A percentile compares a stretch with the other conserved stretches of the same genome.
Evolutionary conservation across 208 protist genomes (phyloP).

Genomic region (Trypanosoma cruzi): DNA sequence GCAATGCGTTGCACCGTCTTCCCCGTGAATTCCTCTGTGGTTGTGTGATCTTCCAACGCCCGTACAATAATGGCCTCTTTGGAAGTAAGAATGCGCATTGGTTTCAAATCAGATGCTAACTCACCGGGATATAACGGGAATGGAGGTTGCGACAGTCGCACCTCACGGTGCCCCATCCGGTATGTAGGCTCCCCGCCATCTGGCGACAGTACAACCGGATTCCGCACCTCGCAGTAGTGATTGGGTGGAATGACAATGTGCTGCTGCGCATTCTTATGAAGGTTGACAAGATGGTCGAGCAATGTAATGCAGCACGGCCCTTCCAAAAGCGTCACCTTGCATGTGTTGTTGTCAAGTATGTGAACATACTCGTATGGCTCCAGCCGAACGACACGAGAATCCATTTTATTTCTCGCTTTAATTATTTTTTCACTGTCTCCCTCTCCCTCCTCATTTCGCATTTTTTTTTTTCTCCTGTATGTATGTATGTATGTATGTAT

Average conservation of each 20-base stretch:
- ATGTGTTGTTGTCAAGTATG: conserved; percentile 95
- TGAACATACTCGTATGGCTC: conserved; percentile 84
- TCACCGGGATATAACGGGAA: conserved; percentile 95
- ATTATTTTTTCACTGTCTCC: conserved; percentile 16
- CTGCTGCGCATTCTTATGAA: conserved; percentile 84
- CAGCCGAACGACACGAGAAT: conserved; percentile 50
- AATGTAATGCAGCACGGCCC: conserved; percentile 94
- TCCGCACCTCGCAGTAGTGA: conserved; percentile 73
- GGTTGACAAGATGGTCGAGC: conserved; percentile 91
- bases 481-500: background rate
- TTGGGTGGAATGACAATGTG: conserved; percentile 70
- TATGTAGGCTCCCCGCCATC: conserved; percentile 75
- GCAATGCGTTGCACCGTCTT: conserved; percentile 48
- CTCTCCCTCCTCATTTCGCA: conserved; percentile 28
- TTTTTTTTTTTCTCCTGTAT: too few relatives aligned
- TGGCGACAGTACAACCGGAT: conserved; percentile 54
- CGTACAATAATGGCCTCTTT: too few relatives aligned
- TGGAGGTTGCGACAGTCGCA: conserved; percentile 88
- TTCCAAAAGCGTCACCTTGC: conserved; percentile 74
- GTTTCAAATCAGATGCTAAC: too few relatives aligned
- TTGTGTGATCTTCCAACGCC: too few relatives aligned
- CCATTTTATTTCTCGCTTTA: conserved; percentile 8
- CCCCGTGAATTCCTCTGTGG: too few relatives aligned
- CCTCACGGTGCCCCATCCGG: conserved; percentile 91
- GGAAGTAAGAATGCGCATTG: too few relatives aligned